Percentiles rank a stretch among this genome's conserved stretches.
phyloP scores from a whole-genome alignment of 73 alveolate genomes.

The Paramecium caudatum region DNA sequence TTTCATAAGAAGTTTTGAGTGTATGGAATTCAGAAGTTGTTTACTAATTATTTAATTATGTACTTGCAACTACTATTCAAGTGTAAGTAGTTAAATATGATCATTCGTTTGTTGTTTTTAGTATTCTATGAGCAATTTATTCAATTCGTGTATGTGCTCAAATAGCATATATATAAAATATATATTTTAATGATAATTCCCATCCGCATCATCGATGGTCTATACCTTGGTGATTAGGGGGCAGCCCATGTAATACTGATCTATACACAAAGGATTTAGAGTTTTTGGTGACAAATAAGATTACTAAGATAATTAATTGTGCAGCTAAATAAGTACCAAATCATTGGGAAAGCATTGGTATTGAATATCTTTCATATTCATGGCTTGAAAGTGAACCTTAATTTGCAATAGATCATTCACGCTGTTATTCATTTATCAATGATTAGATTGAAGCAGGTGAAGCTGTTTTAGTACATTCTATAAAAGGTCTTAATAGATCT shows the following conservation, averaged over 20 bases:
- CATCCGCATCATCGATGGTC: constrained; percentile 40
- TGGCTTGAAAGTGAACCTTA: constrained; percentile 86
- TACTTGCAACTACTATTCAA: constrained; percentile 23
- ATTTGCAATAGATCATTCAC: background rate
- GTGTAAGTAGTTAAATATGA: constrained; percentile 32
- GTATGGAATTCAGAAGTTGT: constrained; percentile 44
- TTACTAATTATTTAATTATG: background rate
- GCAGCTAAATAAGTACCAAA: constrained; percentile 95
- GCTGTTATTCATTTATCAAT: constrained; percentile 79
- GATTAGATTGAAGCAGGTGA: constrained; percentile 80
- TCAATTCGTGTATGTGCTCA: background rate
- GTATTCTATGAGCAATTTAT: too few species aligned
- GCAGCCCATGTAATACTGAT: background rate
- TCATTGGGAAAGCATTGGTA: constrained; percentile 95
- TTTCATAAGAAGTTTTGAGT: constrained; percentile 10
- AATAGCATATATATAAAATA: constrained; percentile 1
- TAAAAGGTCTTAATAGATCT: constrained; percentile 80
- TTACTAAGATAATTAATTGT: constrained; percentile 91
- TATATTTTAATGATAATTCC: constrained; percentile 17
- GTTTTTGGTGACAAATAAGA: constrained; percentile 92
- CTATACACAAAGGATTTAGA: constrained; percentile 81
- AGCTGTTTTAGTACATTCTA: constrained; percentile 83
- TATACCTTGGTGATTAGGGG: constrained; percentile 30
- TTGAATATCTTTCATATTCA: constrained; percentile 87
- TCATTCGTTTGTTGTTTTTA: too few species aligned